Base-by-base conservation (phyloP, 108 stramenopile genomes). In the Stephanodiscus triporus region DNA sequence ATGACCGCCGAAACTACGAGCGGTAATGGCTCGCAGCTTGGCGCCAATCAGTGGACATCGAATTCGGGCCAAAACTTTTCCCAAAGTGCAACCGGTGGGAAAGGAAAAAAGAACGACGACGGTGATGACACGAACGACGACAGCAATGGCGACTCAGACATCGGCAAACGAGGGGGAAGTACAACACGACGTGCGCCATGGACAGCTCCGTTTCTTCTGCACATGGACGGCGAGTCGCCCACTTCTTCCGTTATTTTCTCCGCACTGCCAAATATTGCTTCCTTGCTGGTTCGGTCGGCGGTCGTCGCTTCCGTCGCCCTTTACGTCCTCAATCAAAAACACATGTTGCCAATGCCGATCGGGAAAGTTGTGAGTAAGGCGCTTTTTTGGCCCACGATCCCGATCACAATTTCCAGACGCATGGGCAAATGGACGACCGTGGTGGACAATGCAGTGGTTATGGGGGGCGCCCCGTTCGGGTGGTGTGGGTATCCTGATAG, bases 321-420 rank as follows among this genome's bases (percentile, higher is more conserved):
- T 17, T 94, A 94, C 68, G 62, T 89, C 45, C 68, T 94, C 32
- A 94, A 94, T 82, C 93, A 94, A 61, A 81, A 82, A 29, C 89
- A 90, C 63, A 53, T 86, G 67, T 73, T 94, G 4, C 91, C 91
- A 13, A 64, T 68, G 55, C 86, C 88, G 1, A 57, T 94, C 19
- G 84, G 87, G 1, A 71, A 68, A 22, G 67, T 89, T 50, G 91
- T 91, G 16, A 89, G 88, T 53, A 72, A 72, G 42, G 63, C 76
- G 17, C 50, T 94, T 5, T 94, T 94, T 68, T 94, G 89, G 86
- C 93, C 93, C 30, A 91, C 93, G 17, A 55, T 94, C 16, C 93
- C 93, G 3, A 90, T 94, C 22, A 92, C 93, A 16, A 80, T 86
- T 14, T 84, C 83, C 4, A 76, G 81, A 55, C 73, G 90, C 47